Base-by-base conservation (phyloP, 1,284 basidiomycete species). In the Rhizopogon parksii region DNA sequence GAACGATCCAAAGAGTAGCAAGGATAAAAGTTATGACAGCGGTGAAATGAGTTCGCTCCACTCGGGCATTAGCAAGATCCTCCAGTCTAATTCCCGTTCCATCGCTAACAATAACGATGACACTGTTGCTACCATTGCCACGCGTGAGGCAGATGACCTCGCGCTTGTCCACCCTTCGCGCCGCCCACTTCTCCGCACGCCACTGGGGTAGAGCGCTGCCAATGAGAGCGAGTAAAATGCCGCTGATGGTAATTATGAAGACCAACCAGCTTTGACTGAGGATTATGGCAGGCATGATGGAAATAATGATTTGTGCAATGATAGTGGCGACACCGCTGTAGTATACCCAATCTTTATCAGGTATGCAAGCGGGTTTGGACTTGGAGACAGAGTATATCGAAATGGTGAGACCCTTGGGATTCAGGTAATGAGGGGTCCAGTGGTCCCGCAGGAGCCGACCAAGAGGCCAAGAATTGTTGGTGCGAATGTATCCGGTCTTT, bases 391-490 rank as follows among this genome's bases (percentile, higher is more conserved):
- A 53, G 52, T 52, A 63, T 52, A 63, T 57, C 8, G 52, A 47
- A 43, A 62, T 35, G 36, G 56, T 52, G 50, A 61, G 55, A 51
- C 57, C 52, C 56, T 50, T 53, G 53, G 53, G 57, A 69, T 66
- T 30, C 68, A 60, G 6, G 8, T 36, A 36, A 70, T 40, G 36
- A 69, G 57, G 3, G 65, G 63, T 3, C 27, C 27, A 9, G 9
- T 30, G 6, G 9, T 30, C 27, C 9, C 27, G 27, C 27, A 30
- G 27, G 27, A 30, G 27, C 9, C 27, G 27, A 9, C 57, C 58
- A 32, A 70, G 60, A 8, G 64, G 55, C 68, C 68, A 69, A 14
- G 62, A 63, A 15, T 60, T 56, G 57, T 61, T 64, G 17, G 54
- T 51, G 52, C 66, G 62, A 40, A 52, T 40, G 47, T 64, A 63